Conservation (phyloP, 257 asterid genomes). For the Ligustrum vulgare region DNA sequence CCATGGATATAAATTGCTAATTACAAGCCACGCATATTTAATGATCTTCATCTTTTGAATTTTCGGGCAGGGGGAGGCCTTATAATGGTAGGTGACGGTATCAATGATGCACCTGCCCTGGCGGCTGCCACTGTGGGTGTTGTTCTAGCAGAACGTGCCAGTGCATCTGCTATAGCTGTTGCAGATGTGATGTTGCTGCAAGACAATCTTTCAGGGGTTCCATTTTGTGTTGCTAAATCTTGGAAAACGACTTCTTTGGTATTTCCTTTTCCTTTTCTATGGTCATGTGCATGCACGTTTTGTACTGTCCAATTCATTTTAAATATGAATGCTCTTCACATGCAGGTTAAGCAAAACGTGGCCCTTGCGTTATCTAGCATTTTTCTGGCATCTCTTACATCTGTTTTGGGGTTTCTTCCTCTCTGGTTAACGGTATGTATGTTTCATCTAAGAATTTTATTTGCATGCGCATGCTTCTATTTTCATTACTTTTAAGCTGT, state of each 20-base stretch:
- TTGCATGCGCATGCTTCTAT: background rate
- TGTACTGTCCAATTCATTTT: background rate
- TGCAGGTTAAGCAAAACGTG: slow-evolving; percentile 91
- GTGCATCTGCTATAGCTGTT: slow-evolving; percentile 95
- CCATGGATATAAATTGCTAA: background rate
- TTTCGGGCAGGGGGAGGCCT: slow-evolving; percentile 75
- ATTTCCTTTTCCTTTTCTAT: slow-evolving; percentile 18
- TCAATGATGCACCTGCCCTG: slow-evolving; percentile 97
- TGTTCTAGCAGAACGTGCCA: slow-evolving; percentile 96
- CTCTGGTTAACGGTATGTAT: slow-evolving; percentile 93
- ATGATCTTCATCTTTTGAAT: background rate
- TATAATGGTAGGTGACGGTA: slow-evolving; percentile 98
- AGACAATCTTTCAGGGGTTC: slow-evolving; percentile 88
- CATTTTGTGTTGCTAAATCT: slow-evolving; percentile 86
- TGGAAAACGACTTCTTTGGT: slow-evolving; percentile 92
- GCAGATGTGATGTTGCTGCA: slow-evolving; percentile 93
- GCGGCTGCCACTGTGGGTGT: slow-evolving; percentile 97
- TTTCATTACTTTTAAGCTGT: too few species aligned
- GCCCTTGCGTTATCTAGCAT: slow-evolving; percentile 89
- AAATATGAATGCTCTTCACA: slow-evolving; percentile 5
- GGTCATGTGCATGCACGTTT: background rate
- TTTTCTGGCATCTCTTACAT: slow-evolving; percentile 87
- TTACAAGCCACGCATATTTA: background rate
- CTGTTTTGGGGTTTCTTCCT: slow-evolving; percentile 84
- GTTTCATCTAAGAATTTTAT: slow-evolving; percentile 16